Evolutionary conservation across 805 yeast species (phyloP), one percentile per base, ranked within the genome.

Genomic region (Lipomyces oligophaga): DNA sequence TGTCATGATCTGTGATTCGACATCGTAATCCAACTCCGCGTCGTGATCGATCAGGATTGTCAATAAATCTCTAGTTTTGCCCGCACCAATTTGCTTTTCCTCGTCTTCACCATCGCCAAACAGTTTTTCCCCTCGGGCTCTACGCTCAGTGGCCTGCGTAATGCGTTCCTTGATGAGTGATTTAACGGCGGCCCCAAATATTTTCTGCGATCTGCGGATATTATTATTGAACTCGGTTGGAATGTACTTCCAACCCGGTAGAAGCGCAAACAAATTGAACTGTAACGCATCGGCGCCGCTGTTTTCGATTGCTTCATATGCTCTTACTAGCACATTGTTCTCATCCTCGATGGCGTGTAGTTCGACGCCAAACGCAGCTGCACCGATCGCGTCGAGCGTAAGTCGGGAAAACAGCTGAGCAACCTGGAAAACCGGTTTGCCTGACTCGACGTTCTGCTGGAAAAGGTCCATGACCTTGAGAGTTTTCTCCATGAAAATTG

Each of bases 341-440:
- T 28, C 40, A 15, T 47, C 45, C n/a, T 33, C 45, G 16, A 51
- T 18, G 7, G 55, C 41, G 27, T 34, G 24, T 35, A 51, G 43
- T 16, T 37, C 39, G 13, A 43, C 36, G 7, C 49, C 52, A 22
- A 51, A 47, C 10, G 44, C 21, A 7, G 55, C 45, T 26, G 27
- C 30, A 24, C 47, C 49, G 25, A 51, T 51, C 18, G 38, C 34
- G 22, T 51, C 55, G 13, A 51, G 47, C 26, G 55, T 47, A 22
- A 47, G 28, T 11, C 49, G 38, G 10, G 49, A 31, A n/a, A 47
- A 47, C 16, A 32, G 39, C n/a, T 25, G 10, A 24, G 38, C 20
- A 2, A 44, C 38, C 3, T 31, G 36, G 31, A 49, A 19, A 8
- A 40, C 38, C 5, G 31, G 22, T 18, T 43, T 21, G 7, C 37